These are phyloP conservation scores for Ajuga reptans DNA, from an alignment of 305 asterid species.

Conservation along the genomic window DNA sequence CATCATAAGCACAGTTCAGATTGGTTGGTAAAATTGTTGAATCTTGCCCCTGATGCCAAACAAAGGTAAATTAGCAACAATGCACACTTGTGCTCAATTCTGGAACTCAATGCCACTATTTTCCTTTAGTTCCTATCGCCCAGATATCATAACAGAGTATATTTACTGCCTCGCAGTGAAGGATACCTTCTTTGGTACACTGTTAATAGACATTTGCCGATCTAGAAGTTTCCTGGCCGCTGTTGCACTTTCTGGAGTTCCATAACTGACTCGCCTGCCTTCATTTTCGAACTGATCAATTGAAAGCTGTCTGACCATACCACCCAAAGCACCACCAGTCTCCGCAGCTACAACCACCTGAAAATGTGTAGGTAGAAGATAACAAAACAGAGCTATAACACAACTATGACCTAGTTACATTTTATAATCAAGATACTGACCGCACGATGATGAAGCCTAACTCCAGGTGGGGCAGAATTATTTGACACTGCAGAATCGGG, in stretches of 20 bases:
- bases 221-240: slow-evolving; percentile 96
- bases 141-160: neutral
- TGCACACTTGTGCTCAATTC: neutral
- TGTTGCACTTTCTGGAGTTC: slow-evolving; percentile 96
- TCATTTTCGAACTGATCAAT: slow-evolving; percentile 98
- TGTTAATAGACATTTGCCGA: slow-evolving; percentile 92
- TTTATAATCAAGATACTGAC: slow-evolving; percentile 47
- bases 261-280: slow-evolving; percentile 98
- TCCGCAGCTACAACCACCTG: slow-evolving; percentile 99
- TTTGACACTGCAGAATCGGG: slow-evolving; percentile 67
- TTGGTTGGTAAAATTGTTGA: neutral
- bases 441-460: slow-evolving; percentile 98
- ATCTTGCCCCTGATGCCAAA: neutral
- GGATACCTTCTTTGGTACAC: slow-evolving; percentile 90
- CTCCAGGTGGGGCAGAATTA: slow-evolving; percentile 78
- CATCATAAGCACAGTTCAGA: slow-evolving; percentile 1
- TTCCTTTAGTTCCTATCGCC: neutral
- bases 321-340: slow-evolving; percentile 97
- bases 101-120: slow-evolving; percentile 12
- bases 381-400: slow-evolving; percentile 13
- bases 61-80: slow-evolving; percentile 2
- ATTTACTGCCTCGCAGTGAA: slow-evolving; percentile 9
- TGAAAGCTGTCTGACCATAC: slow-evolving; percentile 99
- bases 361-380: slow-evolving; percentile 20
- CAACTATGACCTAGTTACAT: slow-evolving; percentile 1